phyloP scores from a whole-genome alignment of 2,329 filamentous ascomycete species.

The Penicillium sp. region DNA sequence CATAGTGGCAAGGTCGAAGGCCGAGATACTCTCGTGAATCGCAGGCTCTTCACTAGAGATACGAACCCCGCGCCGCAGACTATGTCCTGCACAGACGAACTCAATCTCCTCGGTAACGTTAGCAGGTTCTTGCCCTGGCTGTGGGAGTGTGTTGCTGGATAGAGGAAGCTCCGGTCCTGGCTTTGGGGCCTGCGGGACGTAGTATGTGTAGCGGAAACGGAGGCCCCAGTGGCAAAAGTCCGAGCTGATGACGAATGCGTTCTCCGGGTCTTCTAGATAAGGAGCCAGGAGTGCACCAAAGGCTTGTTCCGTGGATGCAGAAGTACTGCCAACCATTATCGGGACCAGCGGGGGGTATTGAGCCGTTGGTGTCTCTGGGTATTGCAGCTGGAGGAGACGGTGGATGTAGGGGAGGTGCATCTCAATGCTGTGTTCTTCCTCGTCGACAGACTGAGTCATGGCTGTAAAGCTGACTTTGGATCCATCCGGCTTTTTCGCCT shows the following conservation, averaged over 20 bases:
- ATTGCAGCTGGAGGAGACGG: conserved; percentile 64
- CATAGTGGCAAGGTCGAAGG: conserved; percentile 80
- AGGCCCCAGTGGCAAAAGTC: conserved; percentile 97
- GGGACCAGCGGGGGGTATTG: conserved; percentile 76
- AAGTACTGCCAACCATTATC: conserved; percentile 79
- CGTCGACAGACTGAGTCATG: conserved; percentile 68
- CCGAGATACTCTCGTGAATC: conserved; percentile 83
- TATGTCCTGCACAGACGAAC: conserved; percentile 29
- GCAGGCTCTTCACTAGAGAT: conserved; percentile 40
- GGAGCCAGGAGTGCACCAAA: conserved; percentile 72
- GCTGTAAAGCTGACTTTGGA: conserved; percentile 40
- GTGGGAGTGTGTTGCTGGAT: conserved; percentile 45
- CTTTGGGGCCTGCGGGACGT: conserved; percentile 55
- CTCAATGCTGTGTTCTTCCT: conserved; percentile 88
- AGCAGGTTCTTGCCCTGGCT: conserved; percentile 31
- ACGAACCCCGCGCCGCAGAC: conserved; percentile 32
- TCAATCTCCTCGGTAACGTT: conserved; percentile 30
- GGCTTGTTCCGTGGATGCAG: conserved; percentile 62
- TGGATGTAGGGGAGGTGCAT: conserved; percentile 96
- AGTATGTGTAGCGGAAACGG: conserved; percentile 81
- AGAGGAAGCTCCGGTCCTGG: conserved; percentile 36
- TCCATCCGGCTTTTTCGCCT: conserved; percentile 30
- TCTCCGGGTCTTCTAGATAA: conserved; percentile 71
- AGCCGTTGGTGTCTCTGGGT: conserved; percentile 49
- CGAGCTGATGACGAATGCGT: conserved; percentile 84